Base-by-base conservation (phyloP, 1,139 yeast genomes). In the Pichia sp. region DNA sequence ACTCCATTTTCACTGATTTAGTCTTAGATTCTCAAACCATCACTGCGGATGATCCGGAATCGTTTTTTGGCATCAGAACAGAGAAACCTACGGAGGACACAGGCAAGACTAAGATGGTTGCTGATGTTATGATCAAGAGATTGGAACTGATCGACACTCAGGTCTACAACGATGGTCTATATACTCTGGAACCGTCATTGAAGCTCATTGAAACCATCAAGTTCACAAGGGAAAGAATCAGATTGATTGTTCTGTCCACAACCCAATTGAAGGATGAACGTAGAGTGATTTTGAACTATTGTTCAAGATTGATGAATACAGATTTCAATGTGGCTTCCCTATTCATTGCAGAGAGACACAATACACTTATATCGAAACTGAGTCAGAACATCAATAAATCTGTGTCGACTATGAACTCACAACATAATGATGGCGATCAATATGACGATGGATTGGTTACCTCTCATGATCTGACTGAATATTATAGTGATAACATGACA, bases 271-370 rank as follows among this genome's bases (percentile, higher is more conserved):
- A 78, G 27, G 83, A 77, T 36, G 87, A 81, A 52, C 65, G 87
- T 40, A 86, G 79, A 41, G 72, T 77, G 3, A 69, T 82, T 21
- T 58, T 80, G 36, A 81, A 78, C 48, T 80, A 80, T 51, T 81
- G 86, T 12, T 78, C 88, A 0, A 66, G 91, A 50, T 78, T 80
- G 36, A 77, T 82, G 86, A 81, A 79, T 47, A 77, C 78, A 47
- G 83, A 78, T 50, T 72, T 78, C 46, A 73, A 76, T 41, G 74
- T 76, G 15, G 59, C 59, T 7, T 80, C 79, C 33, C 57, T 80
- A 31, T 62, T 79, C 35, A 65, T 73, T 29, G 74, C 72, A 26
- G 85, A 77, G 51, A 63, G 83, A 39, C 77, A 74, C 48, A 76
- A 76, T 47, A 74, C 82, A 0, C 59, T 71, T 47, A 49, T 45